Base-by-base conservation (phyloP, 2,329 filamentous ascomycete species). In the Xylaria sp. region DNA sequence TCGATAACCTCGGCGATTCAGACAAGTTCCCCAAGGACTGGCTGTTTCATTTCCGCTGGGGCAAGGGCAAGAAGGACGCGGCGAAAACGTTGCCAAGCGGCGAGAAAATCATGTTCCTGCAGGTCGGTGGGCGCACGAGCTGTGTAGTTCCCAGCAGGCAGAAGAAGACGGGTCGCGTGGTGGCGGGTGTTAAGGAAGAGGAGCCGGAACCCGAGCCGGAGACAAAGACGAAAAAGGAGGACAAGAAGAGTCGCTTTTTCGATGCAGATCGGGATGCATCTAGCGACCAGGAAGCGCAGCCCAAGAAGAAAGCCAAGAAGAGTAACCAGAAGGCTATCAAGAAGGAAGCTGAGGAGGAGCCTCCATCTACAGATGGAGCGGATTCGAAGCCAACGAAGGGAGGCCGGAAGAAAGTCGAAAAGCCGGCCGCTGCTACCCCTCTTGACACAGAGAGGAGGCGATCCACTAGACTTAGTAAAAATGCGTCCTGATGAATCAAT, bases 31-130 rank as follows among this genome's bases (percentile, higher is more conserved):
- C 96, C 0, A 85, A 91, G 5, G 86, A 94, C 69, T 99, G 96
- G 93, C 83, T 97, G 12, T 97, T 97, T 83, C 91, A 92, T 70
- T 86, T 97, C 77, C 88, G 94, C 30, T 98, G 96, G 96, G 89
- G 90, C 13, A 97, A 97, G 76, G 93, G 93, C 23, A 93, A 93
- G 76, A 94, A 95, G 76, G 87, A 86, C 34, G 85, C 88, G 1
- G 80, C 85, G 0, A 87, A 86, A 4, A 86, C 85, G 57, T 81
- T 98, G 32, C 95, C 95, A 0, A 97, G 89, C 71, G 96, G 96
- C 0, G 91, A 94, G 70, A 94, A 91, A 79, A 90, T 98, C 53
- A 89, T 90, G 0, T 96, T 95, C 76, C 81, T 98, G 57, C 97
- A 91, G 0, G 95, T 98, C 0, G 95, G 95, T 0, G 94, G 95